phyloP scores from a whole-genome alignment of 2,329 filamentous ascomycete species.

The Chalaropsis thielavioides region DNA sequence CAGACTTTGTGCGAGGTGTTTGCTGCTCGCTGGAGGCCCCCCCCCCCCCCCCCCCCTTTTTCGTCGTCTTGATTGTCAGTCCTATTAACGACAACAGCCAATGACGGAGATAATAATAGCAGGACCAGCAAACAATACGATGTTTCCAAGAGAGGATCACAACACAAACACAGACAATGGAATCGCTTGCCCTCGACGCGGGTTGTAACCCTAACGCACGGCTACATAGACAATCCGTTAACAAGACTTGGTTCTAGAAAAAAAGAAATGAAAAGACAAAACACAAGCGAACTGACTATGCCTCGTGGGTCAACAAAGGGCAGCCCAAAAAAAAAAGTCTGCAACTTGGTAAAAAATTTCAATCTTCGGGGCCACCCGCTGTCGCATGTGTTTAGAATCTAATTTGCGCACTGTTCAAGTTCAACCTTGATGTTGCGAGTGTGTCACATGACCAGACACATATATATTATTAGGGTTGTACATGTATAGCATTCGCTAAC shows the following conservation, averaged over 20 bases:
- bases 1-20: not conserved
- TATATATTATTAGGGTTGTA: not conserved
- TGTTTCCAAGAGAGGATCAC: not conserved
- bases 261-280: not conserved
- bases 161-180: too few relatives aligned
- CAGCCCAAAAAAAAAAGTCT: not conserved
- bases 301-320: too few relatives aligned
- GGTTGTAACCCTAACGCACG: not conserved
- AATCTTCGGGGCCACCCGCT: not conserved
- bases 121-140: not conserved
- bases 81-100: not conserved
- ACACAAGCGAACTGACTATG: too few relatives aligned
- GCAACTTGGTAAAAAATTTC: not conserved
- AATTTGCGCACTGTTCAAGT: conserved; percentile 1
- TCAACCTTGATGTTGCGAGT: too few relatives aligned
- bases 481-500: too few relatives aligned
- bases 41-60: not conserved
- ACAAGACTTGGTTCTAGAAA: not conserved
- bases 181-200: not conserved
- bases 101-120: not conserved
- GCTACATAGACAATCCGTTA: not conserved
- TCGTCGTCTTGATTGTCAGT: not conserved
- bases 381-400: not conserved
- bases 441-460: too few relatives aligned
- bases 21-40: not conserved